phyloP scores from a whole-genome alignment of 352 stramenopile genomes.

The Halophytophthora polymorphica region DNA sequence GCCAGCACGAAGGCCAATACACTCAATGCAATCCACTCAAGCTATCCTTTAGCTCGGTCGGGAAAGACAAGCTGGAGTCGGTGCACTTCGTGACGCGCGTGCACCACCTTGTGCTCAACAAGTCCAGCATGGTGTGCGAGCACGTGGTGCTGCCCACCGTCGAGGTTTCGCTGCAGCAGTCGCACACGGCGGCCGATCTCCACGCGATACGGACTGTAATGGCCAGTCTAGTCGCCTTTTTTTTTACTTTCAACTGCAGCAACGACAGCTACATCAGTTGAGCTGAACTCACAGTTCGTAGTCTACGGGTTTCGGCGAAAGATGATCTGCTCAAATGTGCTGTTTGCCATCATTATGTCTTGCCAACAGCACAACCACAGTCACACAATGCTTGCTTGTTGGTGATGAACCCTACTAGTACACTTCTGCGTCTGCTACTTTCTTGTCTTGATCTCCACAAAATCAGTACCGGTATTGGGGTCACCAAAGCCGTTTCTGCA shows the following conservation, averaged over 20 bases:
- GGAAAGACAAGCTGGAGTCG: conserved; percentile 62
- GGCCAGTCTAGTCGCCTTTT: conserved; percentile 60
- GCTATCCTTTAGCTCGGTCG: conserved; percentile 66
- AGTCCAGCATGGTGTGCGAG: conserved; percentile 77
- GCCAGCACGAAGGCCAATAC: conserved; percentile 1
- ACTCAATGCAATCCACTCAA: no score
- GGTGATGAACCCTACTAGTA: no score
- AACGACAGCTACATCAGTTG: conserved; percentile 77
- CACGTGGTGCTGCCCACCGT: conserved; percentile 77
- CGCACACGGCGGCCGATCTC: conserved; percentile 46
- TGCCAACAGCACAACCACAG: no score
- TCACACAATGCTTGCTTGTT: no score
- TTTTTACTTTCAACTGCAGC: conserved; percentile 85
- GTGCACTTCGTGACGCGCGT: conserved; percentile 66
- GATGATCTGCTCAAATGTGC: no score
- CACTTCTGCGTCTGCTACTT: no score
- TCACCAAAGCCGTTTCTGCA: no score
- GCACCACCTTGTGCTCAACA: conserved; percentile 83
- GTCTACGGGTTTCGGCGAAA: no score
- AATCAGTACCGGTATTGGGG: no score
- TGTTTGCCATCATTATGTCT: no score
- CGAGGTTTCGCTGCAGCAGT: conserved; percentile 59
- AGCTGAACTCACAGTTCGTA: neutral
- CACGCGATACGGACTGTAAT: conserved; percentile 74
- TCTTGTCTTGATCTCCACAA: no score